phyloP scores from a whole-genome alignment of 202 grass and related monocot genomes.

The Carex sylvatica region DNA sequence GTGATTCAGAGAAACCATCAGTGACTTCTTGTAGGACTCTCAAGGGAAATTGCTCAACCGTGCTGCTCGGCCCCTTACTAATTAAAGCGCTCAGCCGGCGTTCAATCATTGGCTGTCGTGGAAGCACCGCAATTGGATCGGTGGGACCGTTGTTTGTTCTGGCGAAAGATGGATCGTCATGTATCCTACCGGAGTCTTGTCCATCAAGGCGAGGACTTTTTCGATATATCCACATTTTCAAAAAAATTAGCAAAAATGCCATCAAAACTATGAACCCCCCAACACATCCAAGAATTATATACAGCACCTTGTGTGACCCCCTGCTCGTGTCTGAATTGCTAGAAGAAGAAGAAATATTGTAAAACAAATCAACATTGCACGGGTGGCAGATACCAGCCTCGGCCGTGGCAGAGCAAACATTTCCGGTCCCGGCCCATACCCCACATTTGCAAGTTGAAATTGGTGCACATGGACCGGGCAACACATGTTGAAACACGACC shows the following conservation, averaged over 20 bases:
- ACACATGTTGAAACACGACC: conserved; percentile 50
- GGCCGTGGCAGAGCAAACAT: conserved; percentile 26
- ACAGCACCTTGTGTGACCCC: conserved; percentile 31
- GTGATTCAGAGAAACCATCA: conserved; percentile 38
- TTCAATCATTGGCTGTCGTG: conserved; percentile 29
- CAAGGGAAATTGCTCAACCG: conserved; percentile 75
- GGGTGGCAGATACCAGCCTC: conserved; percentile 50
- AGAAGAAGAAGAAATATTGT: conserved; percentile 21
- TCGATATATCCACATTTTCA: conserved; percentile 1
- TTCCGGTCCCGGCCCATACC: conserved; percentile 60
- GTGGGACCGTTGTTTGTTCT: background rate
- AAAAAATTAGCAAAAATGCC: conserved; percentile 12
- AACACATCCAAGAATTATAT: conserved; percentile 43
- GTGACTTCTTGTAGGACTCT: conserved; percentile 47
- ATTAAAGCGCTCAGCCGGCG: conserved; percentile 46
- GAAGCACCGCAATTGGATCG: background rate
- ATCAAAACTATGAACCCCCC: conserved; percentile 34
- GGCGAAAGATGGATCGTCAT: conserved; percentile 25
- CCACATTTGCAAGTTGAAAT: conserved; percentile 48
- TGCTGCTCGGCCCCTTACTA: conserved; percentile 50
- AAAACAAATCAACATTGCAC: conserved; percentile 24
- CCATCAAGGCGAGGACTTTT: conserved; percentile 14
- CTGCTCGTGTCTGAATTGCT: background rate
- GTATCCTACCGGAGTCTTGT: conserved; percentile 41
- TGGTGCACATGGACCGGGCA: conserved; percentile 60